phyloP scores from a whole-genome alignment of 2,329 filamentous ascomycete species.

The Trichoderma koningii region DNA sequence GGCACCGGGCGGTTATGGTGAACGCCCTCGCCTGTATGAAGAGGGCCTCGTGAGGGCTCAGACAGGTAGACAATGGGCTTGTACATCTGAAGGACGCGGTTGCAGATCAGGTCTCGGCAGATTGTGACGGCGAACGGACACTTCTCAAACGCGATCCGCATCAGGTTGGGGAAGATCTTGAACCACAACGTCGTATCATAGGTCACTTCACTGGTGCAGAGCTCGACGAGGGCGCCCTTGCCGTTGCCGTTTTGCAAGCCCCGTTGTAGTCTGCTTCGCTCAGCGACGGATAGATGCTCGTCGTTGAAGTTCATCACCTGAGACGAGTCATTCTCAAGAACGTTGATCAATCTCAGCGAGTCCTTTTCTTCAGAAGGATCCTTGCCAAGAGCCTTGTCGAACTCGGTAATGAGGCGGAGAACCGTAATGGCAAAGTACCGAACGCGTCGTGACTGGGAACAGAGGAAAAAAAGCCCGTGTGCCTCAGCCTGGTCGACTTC shows the following conservation, averaged over 20 bases:
- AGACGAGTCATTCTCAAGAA: slow-evolving; percentile 86
- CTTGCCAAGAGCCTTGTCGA: slow-evolving; percentile 85
- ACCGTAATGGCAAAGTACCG: slow-evolving; percentile 91
- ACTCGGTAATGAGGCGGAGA: slow-evolving; percentile 86
- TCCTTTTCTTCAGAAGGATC: slow-evolving; percentile 59
- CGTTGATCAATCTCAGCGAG: slow-evolving; percentile 77
- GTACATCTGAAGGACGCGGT: slow-evolving; percentile 90
- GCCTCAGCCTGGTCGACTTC: slow-evolving; percentile 97
- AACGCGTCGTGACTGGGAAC: slow-evolving; percentile 89
- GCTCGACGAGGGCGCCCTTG: slow-evolving; percentile 83
- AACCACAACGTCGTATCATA: slow-evolving; percentile 97
- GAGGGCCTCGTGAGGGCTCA: slow-evolving; percentile 67
- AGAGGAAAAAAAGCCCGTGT: slow-evolving; percentile 94
- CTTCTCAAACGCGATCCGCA: slow-evolving; percentile 84
- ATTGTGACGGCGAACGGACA: slow-evolving; percentile 91
- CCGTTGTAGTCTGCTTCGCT: slow-evolving; percentile 87
- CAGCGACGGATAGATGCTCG: slow-evolving; percentile 86
- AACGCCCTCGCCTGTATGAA: slow-evolving; percentile 59
- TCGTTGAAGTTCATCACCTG: slow-evolving; percentile 91
- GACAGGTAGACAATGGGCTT: slow-evolving; percentile 77
- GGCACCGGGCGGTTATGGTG: slow-evolving; percentile 50
- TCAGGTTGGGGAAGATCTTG: slow-evolving; percentile 94
- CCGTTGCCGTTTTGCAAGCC: slow-evolving; percentile 83
- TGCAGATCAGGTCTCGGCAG: slow-evolving; percentile 88
- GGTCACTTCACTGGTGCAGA: slow-evolving; percentile 92